Evolutionary conservation across 73 alveolate species (phyloP).

Genomic region (Symbiodinium natans): DNA sequence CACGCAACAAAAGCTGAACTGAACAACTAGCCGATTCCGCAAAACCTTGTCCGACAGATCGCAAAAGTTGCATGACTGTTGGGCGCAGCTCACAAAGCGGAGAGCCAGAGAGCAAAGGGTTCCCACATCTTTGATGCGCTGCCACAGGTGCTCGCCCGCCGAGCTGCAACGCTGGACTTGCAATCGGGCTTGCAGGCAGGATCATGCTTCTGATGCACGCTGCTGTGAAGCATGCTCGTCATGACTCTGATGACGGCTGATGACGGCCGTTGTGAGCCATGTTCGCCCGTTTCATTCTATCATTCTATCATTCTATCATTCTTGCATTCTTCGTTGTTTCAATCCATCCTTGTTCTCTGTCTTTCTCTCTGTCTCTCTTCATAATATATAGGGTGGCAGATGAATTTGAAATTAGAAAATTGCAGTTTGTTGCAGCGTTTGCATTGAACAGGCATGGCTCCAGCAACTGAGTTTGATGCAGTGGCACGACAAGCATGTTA

Average conservation of each 20-base stretch:
- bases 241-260: not conserved
- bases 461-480: slow-evolving; percentile 64
- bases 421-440: not conserved
- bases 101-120: too few relatives aligned
- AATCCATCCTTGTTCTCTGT: not conserved
- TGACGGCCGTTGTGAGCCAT: not conserved
- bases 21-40: too few relatives aligned
- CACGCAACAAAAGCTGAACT: too few relatives aligned
- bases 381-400: not conserved
- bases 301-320: not conserved
- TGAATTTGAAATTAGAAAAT: not conserved
- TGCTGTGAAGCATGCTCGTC: not conserved
- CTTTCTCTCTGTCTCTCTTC: not conserved
- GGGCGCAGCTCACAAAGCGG: too few relatives aligned
- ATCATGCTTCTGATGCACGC: not conserved
- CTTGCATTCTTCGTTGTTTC: not conserved
- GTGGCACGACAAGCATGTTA: not conserved
- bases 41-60: too few relatives aligned
- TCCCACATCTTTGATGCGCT: too few relatives aligned
- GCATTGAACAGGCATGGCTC: slow-evolving; percentile 10
- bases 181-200: slow-evolving; percentile 48
- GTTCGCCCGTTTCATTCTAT: not conserved
- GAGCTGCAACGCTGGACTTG: slow-evolving; percentile 52
- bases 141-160: slow-evolving; percentile 26
- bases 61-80: too few relatives aligned